These are phyloP conservation scores for Stachybotrys chartarum DNA, from an alignment of 2,329 filamentous ascomycete genomes.

Conservation along the genomic window DNA sequence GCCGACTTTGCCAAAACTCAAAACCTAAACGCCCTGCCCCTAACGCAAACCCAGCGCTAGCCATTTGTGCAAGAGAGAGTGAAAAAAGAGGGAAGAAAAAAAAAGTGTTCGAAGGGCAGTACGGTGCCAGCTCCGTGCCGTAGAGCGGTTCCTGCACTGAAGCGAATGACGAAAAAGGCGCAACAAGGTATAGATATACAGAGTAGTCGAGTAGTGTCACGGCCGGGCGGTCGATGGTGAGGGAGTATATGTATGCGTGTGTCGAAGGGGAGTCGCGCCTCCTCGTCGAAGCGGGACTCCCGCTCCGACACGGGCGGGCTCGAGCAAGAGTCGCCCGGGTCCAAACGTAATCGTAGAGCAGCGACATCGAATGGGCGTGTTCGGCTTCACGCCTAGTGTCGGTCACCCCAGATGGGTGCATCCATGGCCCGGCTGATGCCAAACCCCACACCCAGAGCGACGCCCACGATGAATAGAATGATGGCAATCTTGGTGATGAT, in stretches of 20 bases:
- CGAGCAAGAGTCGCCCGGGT: no score
- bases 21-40: background rate
- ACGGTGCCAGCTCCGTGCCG: no score
- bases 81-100: background rate
- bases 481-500: conserved; percentile 49
- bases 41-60: background rate
- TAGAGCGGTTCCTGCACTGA: background rate
- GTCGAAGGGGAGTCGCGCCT: background rate
- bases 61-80: background rate
- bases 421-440: conserved; percentile 55
- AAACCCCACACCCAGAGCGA: conserved; percentile 49
- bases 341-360: no score
- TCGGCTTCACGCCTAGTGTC: background rate
- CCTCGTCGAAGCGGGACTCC: background rate
- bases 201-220: background rate
- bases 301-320: background rate
- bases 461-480: conserved; percentile 42
- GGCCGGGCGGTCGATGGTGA: background rate
- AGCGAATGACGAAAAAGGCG: background rate
- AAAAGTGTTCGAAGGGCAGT: background rate
- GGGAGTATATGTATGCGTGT: background rate
- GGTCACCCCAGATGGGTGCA: conserved; percentile 48
- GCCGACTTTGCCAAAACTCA: background rate
- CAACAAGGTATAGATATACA: background rate
- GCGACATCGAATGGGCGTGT: background rate